Conservation (phyloP, 352 stramenopile genomes). For the Plasmopara halstedii region DNA sequence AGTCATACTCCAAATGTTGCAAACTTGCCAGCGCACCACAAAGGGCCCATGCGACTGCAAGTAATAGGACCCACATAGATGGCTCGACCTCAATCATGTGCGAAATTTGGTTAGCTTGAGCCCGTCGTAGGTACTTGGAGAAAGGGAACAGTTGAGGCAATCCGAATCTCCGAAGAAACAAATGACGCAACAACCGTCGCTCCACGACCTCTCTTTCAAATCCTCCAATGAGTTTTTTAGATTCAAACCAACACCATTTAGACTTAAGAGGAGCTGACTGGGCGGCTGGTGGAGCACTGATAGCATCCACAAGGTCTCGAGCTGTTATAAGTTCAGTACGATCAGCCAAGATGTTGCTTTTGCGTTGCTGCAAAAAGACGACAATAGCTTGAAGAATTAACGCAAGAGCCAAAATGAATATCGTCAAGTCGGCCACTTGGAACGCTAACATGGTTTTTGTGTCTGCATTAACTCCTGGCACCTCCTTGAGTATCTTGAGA, state of each 20-base stretch:
- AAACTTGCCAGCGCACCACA: constrained; percentile 14
- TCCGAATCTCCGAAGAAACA: constrained; percentile 36
- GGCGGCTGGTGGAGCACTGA: constrained; percentile 3
- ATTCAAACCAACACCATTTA: constrained; percentile 1
- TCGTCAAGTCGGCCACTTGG: constrained; percentile 43
- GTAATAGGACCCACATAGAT: constrained; percentile 52
- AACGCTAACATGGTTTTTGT: constrained; percentile 38
- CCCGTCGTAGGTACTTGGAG: constrained; percentile 65
- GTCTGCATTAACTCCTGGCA: constrained; percentile 17
- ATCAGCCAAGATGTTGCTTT: constrained; percentile 29
- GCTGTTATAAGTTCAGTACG: constrained; percentile 38
- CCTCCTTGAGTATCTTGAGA: constrained; percentile 45
- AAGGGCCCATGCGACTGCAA: constrained; percentile 38
- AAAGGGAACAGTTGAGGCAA: constrained; percentile 56
- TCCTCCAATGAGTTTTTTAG: not conserved
- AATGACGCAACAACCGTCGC: constrained; percentile 32
- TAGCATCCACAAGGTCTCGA: constrained; percentile 28
- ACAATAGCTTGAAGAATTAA: constrained; percentile 44
- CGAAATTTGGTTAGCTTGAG: constrained; percentile 69
- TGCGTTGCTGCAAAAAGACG: constrained; percentile 39
- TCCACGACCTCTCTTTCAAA: constrained; percentile 19
- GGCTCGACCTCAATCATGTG: constrained; percentile 76
- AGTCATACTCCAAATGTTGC: constrained; percentile 3
- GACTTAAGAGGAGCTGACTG: not conserved
- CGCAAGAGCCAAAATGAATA: constrained; percentile 47